Base-by-base conservation (phyloP, 495 filamentous ascomycete genomes). In the Talaromyces trachyspermus region DNA sequence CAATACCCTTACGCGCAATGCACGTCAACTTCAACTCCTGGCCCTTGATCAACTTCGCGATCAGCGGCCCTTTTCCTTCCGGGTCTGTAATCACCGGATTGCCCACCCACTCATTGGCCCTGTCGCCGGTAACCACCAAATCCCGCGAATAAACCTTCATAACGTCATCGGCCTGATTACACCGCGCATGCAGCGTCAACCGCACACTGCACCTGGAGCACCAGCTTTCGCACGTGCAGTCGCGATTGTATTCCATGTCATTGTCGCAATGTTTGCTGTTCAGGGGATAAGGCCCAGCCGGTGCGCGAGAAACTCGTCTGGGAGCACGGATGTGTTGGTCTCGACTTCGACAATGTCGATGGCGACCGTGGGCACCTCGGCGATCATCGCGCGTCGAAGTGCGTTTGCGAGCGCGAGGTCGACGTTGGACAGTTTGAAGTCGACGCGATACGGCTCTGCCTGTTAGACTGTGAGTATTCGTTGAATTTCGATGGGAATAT, bases 1-100 rank as follows among this genome's bases (percentile, higher is more conserved):
- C 89, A 49, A 96, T 96, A 0, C 92, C 92, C 73, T 97, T 97
- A 76, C 95, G 96, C 43, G 89, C 94, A 53, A 96, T 81, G 58
- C 91, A 96, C 35, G 81, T 84, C 62, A 97, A 76, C 61, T 85
- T 83, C 44, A 98, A 61, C 62, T 95, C 87, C 61, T 98, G 94
- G 4, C 81, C 85, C 47, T 87, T 85, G 17, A 89, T 75, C 53
- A 98, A 67, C 69, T 96, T 95, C 60, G 83, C 84, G 54, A 98
- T 89, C 47, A 96, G 73, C 4, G 81, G 73, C 0, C 92, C 92
- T 43, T 84, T 76, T 1, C 81, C 80, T 23, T 91, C 86, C 0
- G 83, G 72, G 54, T 98, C 94, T 35, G 66, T 75, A 55, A 95
- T 88, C 43, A 96, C 82, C 0, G 92, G 94, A n/a, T 76, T 81